Base-by-base conservation (phyloP, 2,329 filamentous ascomycete genomes). In the Hymenoscyphus fraxineus region DNA sequence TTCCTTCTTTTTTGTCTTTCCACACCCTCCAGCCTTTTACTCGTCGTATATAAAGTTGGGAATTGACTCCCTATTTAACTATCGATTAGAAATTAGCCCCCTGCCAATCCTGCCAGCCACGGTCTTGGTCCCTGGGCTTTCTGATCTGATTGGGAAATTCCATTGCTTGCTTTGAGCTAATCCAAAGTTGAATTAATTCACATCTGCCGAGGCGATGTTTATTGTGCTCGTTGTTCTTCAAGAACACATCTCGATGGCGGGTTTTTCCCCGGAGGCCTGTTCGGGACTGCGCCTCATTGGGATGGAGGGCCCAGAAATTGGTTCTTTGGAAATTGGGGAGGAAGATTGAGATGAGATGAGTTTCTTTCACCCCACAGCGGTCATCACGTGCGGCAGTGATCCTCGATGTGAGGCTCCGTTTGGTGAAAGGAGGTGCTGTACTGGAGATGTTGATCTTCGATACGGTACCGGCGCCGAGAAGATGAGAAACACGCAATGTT, bases 401-500 rank as follows among this genome's bases (percentile, higher is more conserved):
- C 13, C 44, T 9, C n/a, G 10, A 19, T 47, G 35, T 22, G 44
- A 47, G 44, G 44, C 44, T 47, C 44, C n/a, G 9, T 19, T 19
- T 19, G 2, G 44, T n/a, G 6, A 16, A 16, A n/a, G 7, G 9
- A 10, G n/a, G n/a, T 16, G 7, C 44, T n/a, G 44, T n/a, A 47
- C 22, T 47, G 44, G 44, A 47, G 44, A 47, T 22, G 19, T 6
- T 7, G 44, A 47, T 47, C 44, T 47, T 47, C 44, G 44, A 19
- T 12, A 12, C n/a, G n/a, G n/a, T 35, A 35, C 35, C 27, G 41
- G 44, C 19, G 44, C 44, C 44, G 44, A 47, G 44, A 39, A 51
- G 62, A 64, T 65, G 51, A 57, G 59, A 47, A 47, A 47, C 44
- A 16, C 44, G 44, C n/a, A 47, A 47, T 47, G 44, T 47, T 47